Evolutionary conservation across 2,329 filamentous ascomycete species (phyloP).

Genomic region (Ceratocystis cacaofunesta): DNA sequence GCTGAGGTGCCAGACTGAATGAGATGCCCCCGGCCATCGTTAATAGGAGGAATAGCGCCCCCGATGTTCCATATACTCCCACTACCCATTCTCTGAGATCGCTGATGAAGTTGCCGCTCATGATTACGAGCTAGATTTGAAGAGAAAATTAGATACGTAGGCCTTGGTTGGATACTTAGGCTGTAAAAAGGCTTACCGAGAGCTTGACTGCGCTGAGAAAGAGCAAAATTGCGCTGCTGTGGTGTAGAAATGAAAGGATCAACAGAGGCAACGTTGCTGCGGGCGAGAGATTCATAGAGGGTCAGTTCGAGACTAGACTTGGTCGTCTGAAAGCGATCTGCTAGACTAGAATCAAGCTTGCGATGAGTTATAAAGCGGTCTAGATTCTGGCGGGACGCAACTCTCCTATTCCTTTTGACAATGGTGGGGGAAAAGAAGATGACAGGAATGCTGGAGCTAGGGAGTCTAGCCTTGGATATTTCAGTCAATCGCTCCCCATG

Average conservation of each 20-base stretch:
- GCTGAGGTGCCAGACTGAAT: slow-evolving; percentile 60
- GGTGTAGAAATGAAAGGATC: slow-evolving; percentile 13
- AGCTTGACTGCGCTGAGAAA: slow-evolving; percentile 6
- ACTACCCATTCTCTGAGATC: not conserved
- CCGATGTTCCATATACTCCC: slow-evolving; percentile 15
- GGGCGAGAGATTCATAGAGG: slow-evolving; percentile 3
- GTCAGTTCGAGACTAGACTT: slow-evolving; percentile 4
- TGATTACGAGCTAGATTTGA: not conserved
- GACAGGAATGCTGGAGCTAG: not conserved
- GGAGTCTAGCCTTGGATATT: not conserved
- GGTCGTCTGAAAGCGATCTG: slow-evolving; percentile 9
- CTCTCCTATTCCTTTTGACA: not conserved
- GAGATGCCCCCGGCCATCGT: slow-evolving; percentile 48
- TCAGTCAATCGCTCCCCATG: not conserved
- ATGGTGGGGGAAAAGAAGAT: slow-evolving; percentile 7
- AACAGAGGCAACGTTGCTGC: slow-evolving; percentile 7
- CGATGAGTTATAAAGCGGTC: slow-evolving; percentile 15
- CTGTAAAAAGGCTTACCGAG: slow-evolving; percentile 4
- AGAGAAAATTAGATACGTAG: not conserved
- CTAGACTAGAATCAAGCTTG: slow-evolving; percentile 1
- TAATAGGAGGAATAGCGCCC: slow-evolving; percentile 28
- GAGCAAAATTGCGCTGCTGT: slow-evolving; percentile 7
- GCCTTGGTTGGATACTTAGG: not conserved
- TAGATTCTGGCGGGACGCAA: not conserved
- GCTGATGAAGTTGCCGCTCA: not conserved